Base-by-base conservation (phyloP, 2,329 filamentous ascomycete genomes). In the Fulvia fulva region DNA sequence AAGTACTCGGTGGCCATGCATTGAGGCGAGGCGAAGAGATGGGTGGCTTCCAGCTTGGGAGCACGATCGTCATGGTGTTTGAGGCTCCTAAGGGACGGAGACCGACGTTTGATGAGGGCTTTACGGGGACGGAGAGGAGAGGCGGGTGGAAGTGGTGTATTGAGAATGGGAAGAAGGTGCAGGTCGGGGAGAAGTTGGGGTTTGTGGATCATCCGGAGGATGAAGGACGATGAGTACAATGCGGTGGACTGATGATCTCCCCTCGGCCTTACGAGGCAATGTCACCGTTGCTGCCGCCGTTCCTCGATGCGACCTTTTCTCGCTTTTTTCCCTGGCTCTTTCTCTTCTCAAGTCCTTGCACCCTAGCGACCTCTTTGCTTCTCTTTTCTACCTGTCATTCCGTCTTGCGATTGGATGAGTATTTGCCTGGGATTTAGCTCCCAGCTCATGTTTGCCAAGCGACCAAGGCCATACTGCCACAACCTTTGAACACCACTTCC, bases 31-130 rank as follows among this genome's bases (percentile, higher is more conserved):
- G 94, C 34, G 93, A 97, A 71, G 94, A 99, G 75, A 97, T 99
- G 91, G 94, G 94, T 55, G 95, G 94, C 0, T 99, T 99, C 77
- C 91, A 95, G 78, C 81, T 99, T 3, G 94, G 94, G 21, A 96
- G 91, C 73, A 96, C 93, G 1, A 87, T 99, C 65, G 94, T 99
- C 41, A 80, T 99, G 53, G 91, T 99, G 0, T 99, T 99, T 71
- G 95, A 99, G 76, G 94, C 94, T 12, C 94, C 94, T 0, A 84
- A 87, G 66, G 84, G 84, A 14, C 69, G 75, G 26, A 79, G 80
- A 52, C 76, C 72, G 8, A 82, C 77, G 63, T 78, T 85, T 44
- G 85, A 87, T 65, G 81, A 85, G 55, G 83, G 85, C 1, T 86
- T 83, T 73, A 66, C 59, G 56, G 80, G 79, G 57, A 77, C 81